Conservation (phyloP, 2,329 filamentous ascomycete genomes). For the Fusarium annulatum region DNA sequence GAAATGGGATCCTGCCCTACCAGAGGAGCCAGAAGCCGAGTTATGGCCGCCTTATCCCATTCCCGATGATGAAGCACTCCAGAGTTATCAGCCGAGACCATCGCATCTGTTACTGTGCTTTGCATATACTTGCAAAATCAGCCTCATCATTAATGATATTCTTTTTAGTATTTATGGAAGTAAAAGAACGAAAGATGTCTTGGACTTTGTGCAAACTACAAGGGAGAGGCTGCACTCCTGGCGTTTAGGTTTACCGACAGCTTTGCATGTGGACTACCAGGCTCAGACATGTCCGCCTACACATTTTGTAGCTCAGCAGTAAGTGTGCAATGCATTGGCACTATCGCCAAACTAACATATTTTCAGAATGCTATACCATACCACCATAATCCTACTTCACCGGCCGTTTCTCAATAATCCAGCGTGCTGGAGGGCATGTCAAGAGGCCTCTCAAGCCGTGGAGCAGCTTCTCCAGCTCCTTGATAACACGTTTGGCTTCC, state of each 20-base stretch:
- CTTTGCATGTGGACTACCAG: background rate
- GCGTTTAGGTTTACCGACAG: background rate
- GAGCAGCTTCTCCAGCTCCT: background rate
- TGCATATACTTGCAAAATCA: background rate
- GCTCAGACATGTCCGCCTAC: background rate
- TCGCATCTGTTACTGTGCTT: background rate
- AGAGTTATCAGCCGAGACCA: background rate
- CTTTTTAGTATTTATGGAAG: background rate
- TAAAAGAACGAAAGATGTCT: background rate
- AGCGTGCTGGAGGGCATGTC: background rate
- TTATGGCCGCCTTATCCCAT: background rate
- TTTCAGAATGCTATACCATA: background rate
- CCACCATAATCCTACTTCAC: background rate
- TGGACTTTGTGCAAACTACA: background rate
- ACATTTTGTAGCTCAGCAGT: constrained; percentile 3
- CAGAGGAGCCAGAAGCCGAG: background rate
- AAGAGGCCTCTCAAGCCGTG: background rate
- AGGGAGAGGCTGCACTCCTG: background rate
- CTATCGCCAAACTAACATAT: background rate
- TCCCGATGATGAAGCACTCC: background rate
- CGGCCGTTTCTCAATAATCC: background rate
- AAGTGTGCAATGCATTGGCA: background rate
- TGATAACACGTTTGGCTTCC: background rate
- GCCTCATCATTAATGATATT: background rate
- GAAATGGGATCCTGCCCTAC: background rate